Evolutionary conservation across 169 alveolate species (phyloP), one percentile per base, ranked within the genome.

Genomic region (Plasmodium inui): DNA sequence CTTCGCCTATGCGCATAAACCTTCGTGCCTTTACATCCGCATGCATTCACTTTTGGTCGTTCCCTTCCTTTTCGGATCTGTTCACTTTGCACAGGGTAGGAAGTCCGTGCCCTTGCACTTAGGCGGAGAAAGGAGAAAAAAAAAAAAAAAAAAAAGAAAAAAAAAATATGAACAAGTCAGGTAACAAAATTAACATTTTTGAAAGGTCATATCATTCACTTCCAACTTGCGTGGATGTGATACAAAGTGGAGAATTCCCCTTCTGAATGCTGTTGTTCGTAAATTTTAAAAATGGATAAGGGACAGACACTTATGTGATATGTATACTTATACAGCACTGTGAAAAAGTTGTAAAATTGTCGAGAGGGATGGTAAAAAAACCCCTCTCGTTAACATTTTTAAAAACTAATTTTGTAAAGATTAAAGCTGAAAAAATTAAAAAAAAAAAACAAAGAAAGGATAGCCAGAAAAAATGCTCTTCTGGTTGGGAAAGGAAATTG

Each of bases 121-220:
- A 22, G 10, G 14, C 76, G 37, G 37, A 67, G 37, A 19, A 3
- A 12, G 4, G 2, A 55, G 8, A 55, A 17, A 26, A n/a, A 17
- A 55, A n/a, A n/a, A 9, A 55, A 17, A 55, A 9, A 22, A 67
- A 19, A 67, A 61, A 19, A 26, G 1, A 19, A 19, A 67, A 67
- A 67, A 67, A 67, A 67, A 17, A 67, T 67, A 67, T 67, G 76
- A 67, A 67, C 76, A 67, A 39, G 76, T 67, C 76, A 67, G 76
- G 76, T 67, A 22, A 67, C 0, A 50, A 50, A 50, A 50, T 50
- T 50, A 50, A 50, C n/a, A 67, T 26, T 67, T 34, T 2, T 61
- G 74, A 1, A 61, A 26, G 37, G 14, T 61, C 32, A 61, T 61
- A 17, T 2, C 74, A 61, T 61, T 2, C 26, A 17, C 74, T 61